A percentile compares a stretch with the other conserved stretches of the same genome.
These are phyloP conservation scores for Gentiana macrophylla DNA, from an alignment of 257 asterid species.

Conservation along the genomic window DNA sequence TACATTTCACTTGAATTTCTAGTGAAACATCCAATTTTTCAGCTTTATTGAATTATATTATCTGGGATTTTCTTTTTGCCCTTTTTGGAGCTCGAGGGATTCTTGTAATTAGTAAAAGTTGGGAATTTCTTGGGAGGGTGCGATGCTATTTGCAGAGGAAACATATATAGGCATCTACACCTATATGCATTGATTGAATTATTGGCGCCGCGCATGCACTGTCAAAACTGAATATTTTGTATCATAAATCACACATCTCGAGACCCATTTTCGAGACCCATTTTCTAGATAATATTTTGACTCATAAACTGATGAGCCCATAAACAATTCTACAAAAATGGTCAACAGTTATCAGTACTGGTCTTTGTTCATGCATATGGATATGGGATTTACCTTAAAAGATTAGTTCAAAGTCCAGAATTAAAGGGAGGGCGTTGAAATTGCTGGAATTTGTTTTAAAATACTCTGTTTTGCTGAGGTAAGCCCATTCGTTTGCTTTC, in stretches of 20 bases:
- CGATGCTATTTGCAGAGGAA: slow-evolving; percentile 7
- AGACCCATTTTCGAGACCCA: no score
- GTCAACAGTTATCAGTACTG: slow-evolving; percentile 31
- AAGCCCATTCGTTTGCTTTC: slow-evolving; percentile 16
- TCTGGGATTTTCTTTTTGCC: slow-evolving; percentile 1
- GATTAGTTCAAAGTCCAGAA: slow-evolving; percentile 30
- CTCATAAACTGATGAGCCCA: no score
- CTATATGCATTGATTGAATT: no score
- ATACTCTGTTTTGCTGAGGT: slow-evolving; percentile 11
- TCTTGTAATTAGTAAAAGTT: slow-evolving; percentile 30
- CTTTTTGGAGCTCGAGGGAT: slow-evolving; percentile 12
- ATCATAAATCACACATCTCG: no score
- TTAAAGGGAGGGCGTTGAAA: slow-evolving; percentile 61
- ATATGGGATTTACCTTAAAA: slow-evolving; percentile 20
- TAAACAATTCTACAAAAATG: no score
- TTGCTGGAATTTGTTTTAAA: slow-evolving; percentile 33
- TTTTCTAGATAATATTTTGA: background rate
- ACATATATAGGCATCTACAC: no score
- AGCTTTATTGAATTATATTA: slow-evolving; percentile 3
- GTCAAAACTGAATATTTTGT: no score
- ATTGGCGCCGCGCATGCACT: no score
- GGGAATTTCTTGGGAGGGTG: slow-evolving; percentile 6
- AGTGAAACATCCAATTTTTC: background rate
- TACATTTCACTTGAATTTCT: slow-evolving; percentile 1
- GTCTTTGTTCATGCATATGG: slow-evolving; percentile 9